phyloP scores from a whole-genome alignment of 306 rosid species.

The Psophocarpus tetragonolobus region DNA sequence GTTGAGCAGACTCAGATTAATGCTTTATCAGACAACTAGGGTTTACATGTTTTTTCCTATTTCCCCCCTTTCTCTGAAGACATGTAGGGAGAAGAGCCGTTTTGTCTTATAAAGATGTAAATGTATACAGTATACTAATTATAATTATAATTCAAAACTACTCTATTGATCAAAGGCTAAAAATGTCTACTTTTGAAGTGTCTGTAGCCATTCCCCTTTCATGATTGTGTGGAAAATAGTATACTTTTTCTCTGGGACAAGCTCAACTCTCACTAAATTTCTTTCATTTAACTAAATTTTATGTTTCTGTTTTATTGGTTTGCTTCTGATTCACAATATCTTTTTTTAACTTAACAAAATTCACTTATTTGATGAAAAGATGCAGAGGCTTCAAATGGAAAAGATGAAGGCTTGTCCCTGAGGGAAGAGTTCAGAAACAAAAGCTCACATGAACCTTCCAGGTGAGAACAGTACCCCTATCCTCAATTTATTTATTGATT shows the following conservation, averaged over 20 bases:
- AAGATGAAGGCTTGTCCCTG: constrained; percentile 38
- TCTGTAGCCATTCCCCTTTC: constrained; percentile 14
- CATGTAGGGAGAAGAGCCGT: not conserved
- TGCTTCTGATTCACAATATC: constrained; percentile 15
- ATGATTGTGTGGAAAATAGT: not conserved
- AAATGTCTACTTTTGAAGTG: not conserved
- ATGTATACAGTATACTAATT: too few species aligned
- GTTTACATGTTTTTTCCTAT: not conserved
- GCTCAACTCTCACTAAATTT: not conserved
- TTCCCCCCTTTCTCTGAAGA: not conserved
- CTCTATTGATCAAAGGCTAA: not conserved
- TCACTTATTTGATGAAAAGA: constrained; percentile 42
- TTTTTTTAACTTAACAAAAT: constrained; percentile 41
- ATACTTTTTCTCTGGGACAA: constrained; percentile 11
- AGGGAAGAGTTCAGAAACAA: constrained; percentile 38
- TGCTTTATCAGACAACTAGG: not conserved
- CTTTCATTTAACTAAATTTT: not conserved
- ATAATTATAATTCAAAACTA: not conserved
- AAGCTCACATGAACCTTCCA: constrained; percentile 45
- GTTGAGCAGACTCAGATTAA: not conserved
- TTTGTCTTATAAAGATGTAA: not conserved
- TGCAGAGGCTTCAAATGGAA: constrained; percentile 45
- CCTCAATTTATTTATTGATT: constrained; percentile 28
- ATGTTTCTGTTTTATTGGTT: constrained; percentile 17
- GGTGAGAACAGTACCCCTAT: constrained; percentile 46